A percentile compares a stretch with the other conserved stretches of the same genome.
These are phyloP conservation scores for Paraphoma sp. DNA, from an alignment of 2,329 filamentous ascomycete genomes.

Conservation along the genomic window DNA sequence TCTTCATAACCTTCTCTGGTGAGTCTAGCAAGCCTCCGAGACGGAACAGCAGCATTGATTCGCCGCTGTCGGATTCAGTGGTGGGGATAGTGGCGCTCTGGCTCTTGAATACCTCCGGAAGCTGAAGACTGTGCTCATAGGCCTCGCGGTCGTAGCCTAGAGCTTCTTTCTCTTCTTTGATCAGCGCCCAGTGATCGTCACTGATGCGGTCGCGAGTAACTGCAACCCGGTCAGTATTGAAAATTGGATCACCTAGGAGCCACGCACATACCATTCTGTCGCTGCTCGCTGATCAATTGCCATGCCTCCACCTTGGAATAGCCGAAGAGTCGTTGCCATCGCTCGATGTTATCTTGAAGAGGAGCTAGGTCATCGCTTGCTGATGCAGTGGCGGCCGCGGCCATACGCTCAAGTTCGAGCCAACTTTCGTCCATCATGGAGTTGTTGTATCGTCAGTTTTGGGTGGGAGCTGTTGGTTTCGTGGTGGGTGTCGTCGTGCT, in stretches of 20 bases:
- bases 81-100: slow-evolving; percentile 26
- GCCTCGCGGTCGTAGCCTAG: slow-evolving; percentile 48
- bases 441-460: neutral
- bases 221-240: neutral
- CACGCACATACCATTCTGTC: slow-evolving; percentile 27
- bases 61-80: slow-evolving; percentile 11
- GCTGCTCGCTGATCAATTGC: slow-evolving; percentile 40
- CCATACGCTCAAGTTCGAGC: slow-evolving; percentile 27
- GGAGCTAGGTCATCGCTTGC: slow-evolving; percentile 21
- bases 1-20: slow-evolving; percentile 32
- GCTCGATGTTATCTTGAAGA: slow-evolving; percentile 27
- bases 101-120: slow-evolving; percentile 33
- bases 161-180: slow-evolving; percentile 37
- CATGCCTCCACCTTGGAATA: slow-evolving; percentile 40
- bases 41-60: slow-evolving; percentile 36
- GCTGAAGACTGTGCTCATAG: slow-evolving; percentile 47
- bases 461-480: no score
- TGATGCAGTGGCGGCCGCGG: slow-evolving; percentile 11
- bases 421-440: slow-evolving; percentile 10
- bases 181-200: slow-evolving; percentile 45
- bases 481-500: no score
- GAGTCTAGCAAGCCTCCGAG: slow-evolving; percentile 33
- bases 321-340: slow-evolving; percentile 47
- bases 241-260: neutral
- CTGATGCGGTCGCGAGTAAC: slow-evolving; percentile 42